These are phyloP conservation scores for Eucalyptus pauciflora DNA, from an alignment of 345 rosid genomes.

Conservation along the genomic window DNA sequence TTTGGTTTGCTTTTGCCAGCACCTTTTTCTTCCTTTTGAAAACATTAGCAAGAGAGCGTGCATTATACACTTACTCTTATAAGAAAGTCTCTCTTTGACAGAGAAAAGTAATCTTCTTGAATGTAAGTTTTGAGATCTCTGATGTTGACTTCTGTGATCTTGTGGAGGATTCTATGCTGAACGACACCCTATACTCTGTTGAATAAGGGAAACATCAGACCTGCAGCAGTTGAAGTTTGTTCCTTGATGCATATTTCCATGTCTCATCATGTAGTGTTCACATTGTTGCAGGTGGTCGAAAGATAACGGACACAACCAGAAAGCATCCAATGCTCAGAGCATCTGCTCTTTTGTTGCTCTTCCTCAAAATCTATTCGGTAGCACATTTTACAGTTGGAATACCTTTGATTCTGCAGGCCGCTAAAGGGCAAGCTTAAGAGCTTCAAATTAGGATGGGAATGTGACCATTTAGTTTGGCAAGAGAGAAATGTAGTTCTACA, in stretches of 20 bases:
- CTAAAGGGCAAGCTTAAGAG: neutral
- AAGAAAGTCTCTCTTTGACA: neutral
- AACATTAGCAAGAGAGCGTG: neutral
- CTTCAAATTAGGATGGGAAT: neutral
- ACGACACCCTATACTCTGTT: neutral
- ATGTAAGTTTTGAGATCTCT: neutral
- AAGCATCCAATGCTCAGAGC: constrained; percentile 12
- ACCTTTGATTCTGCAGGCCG: neutral
- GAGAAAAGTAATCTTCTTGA: neutral
- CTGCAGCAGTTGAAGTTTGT: neutral
- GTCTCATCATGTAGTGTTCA: neutral
- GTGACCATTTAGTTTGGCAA: neutral
- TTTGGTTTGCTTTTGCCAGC: neutral
- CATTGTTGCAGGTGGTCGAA: neutral
- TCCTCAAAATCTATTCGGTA: neutral
- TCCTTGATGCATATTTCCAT: neutral
- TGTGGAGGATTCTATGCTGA: neutral
- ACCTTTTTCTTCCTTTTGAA: neutral
- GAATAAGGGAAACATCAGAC: neutral
- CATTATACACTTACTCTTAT: neutral
- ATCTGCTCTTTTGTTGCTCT: neutral
- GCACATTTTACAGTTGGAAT: neutral
- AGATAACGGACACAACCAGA: constrained; percentile 31
- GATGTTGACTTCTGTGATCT: neutral
- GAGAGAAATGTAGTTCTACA: neutral